These are phyloP conservation scores for Russula brevipes DNA, from an alignment of 768 basidiomycete genomes.

Conservation along the genomic window DNA sequence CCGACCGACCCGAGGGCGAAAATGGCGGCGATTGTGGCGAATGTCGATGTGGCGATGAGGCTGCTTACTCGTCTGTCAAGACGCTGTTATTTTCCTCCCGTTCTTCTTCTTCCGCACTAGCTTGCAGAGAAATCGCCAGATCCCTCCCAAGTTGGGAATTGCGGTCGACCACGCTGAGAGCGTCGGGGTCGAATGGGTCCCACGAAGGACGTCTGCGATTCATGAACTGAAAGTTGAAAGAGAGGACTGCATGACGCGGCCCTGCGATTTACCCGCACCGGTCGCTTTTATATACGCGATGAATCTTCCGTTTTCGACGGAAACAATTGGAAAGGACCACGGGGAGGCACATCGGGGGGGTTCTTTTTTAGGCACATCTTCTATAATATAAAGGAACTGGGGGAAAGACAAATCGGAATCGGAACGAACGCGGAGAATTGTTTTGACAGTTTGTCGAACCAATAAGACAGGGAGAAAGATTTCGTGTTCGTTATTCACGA, in stretches of 20 bases:
- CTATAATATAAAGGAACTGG: no score
- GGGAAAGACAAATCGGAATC: no score
- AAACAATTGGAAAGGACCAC: no score
- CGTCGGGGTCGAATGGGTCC: conserved; percentile 6
- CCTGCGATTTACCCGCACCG: background rate
- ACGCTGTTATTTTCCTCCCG: background rate
- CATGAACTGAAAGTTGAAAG: background rate
- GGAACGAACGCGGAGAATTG: no score
- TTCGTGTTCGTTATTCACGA: no score
- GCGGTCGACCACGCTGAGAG: background rate
- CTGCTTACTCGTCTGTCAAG: conserved; percentile 5
- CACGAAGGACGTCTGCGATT: background rate
- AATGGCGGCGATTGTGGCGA: no score
- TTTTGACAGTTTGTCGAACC: no score
- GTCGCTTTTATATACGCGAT: background rate
- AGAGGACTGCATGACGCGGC: background rate
- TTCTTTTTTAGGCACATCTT: no score
- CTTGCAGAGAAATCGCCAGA: background rate
- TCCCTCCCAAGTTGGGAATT: conserved; percentile 1
- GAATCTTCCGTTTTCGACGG: no score
- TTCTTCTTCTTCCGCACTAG: background rate
- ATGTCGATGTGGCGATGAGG: background rate
- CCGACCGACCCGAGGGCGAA: no score
- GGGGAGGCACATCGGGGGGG: no score
- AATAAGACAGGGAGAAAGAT: no score